These are phyloP conservation scores for Eleusine coracana DNA, from an alignment of 176 grass and related monocot genomes.

Conservation along the genomic window DNA sequence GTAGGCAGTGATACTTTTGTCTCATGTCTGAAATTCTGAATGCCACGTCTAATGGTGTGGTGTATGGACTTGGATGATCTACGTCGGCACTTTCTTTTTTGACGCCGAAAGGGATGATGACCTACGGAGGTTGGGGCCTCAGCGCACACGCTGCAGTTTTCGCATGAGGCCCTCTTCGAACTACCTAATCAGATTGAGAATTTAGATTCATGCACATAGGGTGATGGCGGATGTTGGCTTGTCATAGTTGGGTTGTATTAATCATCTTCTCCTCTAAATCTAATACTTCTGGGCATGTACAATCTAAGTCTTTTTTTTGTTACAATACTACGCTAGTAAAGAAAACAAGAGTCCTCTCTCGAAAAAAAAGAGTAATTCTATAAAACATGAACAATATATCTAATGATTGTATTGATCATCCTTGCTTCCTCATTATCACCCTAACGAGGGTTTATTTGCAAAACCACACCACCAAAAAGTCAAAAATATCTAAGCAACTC, in stretches of 20 bases:
- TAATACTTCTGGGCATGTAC: no score
- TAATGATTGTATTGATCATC: not conserved
- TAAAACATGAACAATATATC: not conserved
- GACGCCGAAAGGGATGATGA: not conserved
- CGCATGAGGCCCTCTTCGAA: not conserved
- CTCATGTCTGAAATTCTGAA: not conserved
- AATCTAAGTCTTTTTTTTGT: no score
- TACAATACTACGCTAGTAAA: no score
- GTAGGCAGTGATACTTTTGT: not conserved
- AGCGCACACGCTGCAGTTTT: not conserved
- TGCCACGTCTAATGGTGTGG: not conserved
- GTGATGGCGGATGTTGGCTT: not conserved
- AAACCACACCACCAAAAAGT: not conserved
- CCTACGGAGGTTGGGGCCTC: no score
- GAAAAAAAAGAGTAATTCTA: no score
- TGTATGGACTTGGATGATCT: not conserved
- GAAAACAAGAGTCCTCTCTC: no score
- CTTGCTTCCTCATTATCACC: not conserved
- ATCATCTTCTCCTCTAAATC: no score
- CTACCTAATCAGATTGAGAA: not conserved
- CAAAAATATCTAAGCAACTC: conserved; percentile 25
- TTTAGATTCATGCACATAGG: not conserved
- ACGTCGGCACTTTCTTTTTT: not conserved
- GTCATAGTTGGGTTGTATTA: not conserved
- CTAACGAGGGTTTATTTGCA: not conserved